A percentile compares a stretch with the other conserved stretches of the same genome.
These are phyloP conservation scores for Candida golubevii DNA, from an alignment of 805 yeast species.

Conservation along the genomic window DNA sequence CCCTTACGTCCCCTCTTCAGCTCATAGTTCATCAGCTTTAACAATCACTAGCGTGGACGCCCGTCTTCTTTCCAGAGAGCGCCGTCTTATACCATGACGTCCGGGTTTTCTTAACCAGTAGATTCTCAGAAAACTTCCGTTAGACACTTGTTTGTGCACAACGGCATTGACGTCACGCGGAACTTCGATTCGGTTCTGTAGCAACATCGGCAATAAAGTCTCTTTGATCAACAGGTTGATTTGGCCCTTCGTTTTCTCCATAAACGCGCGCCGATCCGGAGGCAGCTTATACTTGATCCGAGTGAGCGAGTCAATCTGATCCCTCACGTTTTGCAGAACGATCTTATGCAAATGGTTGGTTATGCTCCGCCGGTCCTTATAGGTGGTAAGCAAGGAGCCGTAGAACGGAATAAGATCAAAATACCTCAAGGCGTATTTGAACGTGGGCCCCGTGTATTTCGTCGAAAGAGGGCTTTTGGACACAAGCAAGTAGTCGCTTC, in stretches of 20 bases:
- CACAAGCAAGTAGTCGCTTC: slow-evolving; percentile 27
- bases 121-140: slow-evolving; percentile 27
- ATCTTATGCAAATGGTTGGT: slow-evolving; percentile 33
- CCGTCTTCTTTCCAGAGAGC: slow-evolving; percentile 8
- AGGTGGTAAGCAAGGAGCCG: slow-evolving; percentile 22
- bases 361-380: slow-evolving; percentile 22
- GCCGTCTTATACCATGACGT: neutral
- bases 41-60: slow-evolving; percentile 3
- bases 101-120: slow-evolving; percentile 25
- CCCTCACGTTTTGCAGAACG: slow-evolving; percentile 34
- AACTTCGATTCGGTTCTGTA: slow-evolving; percentile 12
- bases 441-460: slow-evolving; percentile 16
- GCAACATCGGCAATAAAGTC: slow-evolving; percentile 23
- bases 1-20: too few relatives aligned
- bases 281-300: slow-evolving; percentile 34
- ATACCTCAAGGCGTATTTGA: slow-evolving; percentile 26
- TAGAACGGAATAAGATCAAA: slow-evolving; percentile 36
- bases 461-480: slow-evolving; percentile 12
- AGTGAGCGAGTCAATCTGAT: slow-evolving; percentile 34
- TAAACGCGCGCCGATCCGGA: slow-evolving; percentile 24
- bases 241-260: slow-evolving; percentile 22
- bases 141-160: slow-evolving; percentile 22
- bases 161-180: slow-evolving; percentile 22
- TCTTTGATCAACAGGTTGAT: slow-evolving; percentile 26
- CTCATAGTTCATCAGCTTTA: neutral